Conservation (phyloP, 345 rosid species). For the Noccaea caerulescens region DNA sequence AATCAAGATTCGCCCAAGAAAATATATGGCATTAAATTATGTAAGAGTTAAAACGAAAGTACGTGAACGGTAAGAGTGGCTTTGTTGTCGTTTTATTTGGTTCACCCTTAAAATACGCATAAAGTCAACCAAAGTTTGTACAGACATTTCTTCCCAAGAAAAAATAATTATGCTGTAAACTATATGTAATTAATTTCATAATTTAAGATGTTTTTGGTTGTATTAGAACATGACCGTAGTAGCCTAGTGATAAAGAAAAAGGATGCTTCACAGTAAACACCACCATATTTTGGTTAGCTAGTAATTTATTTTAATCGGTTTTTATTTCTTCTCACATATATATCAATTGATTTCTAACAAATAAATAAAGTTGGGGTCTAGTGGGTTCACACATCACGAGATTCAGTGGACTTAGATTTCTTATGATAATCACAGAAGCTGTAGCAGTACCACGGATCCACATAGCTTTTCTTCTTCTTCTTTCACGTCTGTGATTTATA, state of each 20-base stretch:
- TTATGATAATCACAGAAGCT: slow-evolving; percentile 28
- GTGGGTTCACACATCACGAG: slow-evolving; percentile 45
- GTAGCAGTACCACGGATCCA: slow-evolving; percentile 46
- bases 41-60: slow-evolving; percentile 12
- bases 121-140: slow-evolving; percentile 30
- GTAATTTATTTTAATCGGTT: neutral
- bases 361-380: neutral
- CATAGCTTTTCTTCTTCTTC: slow-evolving; percentile 30
- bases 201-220: slow-evolving; percentile 21
- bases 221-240: slow-evolving; percentile 6
- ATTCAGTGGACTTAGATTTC: slow-evolving; percentile 34
- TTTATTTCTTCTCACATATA: neutral
- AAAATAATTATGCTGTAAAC: neutral
- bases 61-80: slow-evolving; percentile 24
- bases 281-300: neutral
- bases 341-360: neutral
- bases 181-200: neutral
- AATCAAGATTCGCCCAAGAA: neutral
- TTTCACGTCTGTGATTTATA: slow-evolving; percentile 40
- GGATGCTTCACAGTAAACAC: slow-evolving; percentile 15
- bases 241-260: neutral
- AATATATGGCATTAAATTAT: neutral
- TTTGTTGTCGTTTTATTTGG: slow-evolving; percentile 18
- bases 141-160: neutral
- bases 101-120: neutral